Base-by-base conservation (phyloP, 2,329 filamentous ascomycete species). In the Hypoxylon sp. region DNA sequence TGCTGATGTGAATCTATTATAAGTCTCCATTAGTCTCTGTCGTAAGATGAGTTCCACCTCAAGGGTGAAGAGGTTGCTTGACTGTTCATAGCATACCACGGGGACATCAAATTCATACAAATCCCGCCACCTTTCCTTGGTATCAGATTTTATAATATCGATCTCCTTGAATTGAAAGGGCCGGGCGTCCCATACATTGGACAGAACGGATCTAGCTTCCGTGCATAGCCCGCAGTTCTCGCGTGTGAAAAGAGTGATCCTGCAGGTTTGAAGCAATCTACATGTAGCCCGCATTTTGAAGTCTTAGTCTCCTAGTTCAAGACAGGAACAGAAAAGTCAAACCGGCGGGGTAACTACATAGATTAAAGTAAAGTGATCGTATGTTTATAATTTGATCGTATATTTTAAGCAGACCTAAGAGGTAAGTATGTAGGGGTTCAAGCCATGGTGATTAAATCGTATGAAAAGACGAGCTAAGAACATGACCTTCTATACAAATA, bases 71-170 rank as follows among this genome's bases (percentile, higher is more conserved):
- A 21, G n/a, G 16, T 11, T 19, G 3, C 19, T 8, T 16, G 16
- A 3, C 25, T 29, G 19, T 58, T 25, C 16, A 78, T 6, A 27
- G 6, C 84, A 74, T 81, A 94, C 91, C 74, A 94, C 92, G 0
- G 92, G 92, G 6, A 92, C 91, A 71, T 95, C 92, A 76, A 94
- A 92, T 62, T 94, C 91, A 75, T 95, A 95, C 0, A 93, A 74
- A 51, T 89, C 84, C 73, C 87, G 88, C 92, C 92, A 95, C 3
- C 58, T 65, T 23, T 82, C 80, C 67, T 87, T 85, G 14, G 85
- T 84, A 25, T 88, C 85, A 0, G 85, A 82, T 51, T 85, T 84
- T 79, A 91, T 87, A 51, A 94, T 87, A 74, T 94, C 85, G 65
- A 92, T 82, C 77, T 94, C 90, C 6, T 83, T 81, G 77, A 88